Percentiles rank a stretch among this genome's conserved stretches.
phyloP scores from a whole-genome alignment of 2,329 filamentous ascomycete species.

The Magnaporthiopsis poae region DNA sequence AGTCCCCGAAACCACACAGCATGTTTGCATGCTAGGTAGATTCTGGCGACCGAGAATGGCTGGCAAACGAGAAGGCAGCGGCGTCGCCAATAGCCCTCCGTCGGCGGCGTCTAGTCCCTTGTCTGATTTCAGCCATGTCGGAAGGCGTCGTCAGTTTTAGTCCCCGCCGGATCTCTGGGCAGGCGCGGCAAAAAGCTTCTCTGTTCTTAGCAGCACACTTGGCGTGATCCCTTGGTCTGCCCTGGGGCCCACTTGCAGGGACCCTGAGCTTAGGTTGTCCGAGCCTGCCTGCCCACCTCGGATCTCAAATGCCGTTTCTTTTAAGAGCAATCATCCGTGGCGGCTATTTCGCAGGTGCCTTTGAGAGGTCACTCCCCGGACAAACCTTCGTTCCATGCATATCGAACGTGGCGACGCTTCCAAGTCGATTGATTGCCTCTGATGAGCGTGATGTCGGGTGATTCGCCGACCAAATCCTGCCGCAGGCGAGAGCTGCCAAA shows the following conservation, averaged over 20 bases:
- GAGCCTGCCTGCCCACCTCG: background rate
- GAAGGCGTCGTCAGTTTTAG: background rate
- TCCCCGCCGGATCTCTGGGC: background rate
- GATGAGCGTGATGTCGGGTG: too few relatives aligned
- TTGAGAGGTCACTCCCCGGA: background rate
- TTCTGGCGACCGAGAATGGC: background rate
- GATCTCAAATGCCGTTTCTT: background rate
- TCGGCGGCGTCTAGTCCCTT: background rate
- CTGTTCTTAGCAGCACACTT: background rate
- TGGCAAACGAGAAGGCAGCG: too few relatives aligned
- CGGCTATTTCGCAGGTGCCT: background rate
- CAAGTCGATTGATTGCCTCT: background rate
- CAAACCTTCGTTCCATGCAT: too few relatives aligned
- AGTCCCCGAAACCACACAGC: background rate
- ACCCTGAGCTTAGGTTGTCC: too few relatives aligned
- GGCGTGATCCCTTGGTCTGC: background rate
- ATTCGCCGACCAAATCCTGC: background rate
- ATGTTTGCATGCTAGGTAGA: background rate
- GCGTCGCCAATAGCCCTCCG: background rate
- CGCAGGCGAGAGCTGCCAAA: too few relatives aligned
- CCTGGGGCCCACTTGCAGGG: too few relatives aligned
- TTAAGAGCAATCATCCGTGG: background rate
- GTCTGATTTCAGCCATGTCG: background rate
- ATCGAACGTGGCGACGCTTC: background rate
- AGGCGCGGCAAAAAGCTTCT: conserved; percentile 7